These are phyloP conservation scores for Primulina huaijiensis DNA, from an alignment of 257 asterid genomes.

Conservation along the genomic window DNA sequence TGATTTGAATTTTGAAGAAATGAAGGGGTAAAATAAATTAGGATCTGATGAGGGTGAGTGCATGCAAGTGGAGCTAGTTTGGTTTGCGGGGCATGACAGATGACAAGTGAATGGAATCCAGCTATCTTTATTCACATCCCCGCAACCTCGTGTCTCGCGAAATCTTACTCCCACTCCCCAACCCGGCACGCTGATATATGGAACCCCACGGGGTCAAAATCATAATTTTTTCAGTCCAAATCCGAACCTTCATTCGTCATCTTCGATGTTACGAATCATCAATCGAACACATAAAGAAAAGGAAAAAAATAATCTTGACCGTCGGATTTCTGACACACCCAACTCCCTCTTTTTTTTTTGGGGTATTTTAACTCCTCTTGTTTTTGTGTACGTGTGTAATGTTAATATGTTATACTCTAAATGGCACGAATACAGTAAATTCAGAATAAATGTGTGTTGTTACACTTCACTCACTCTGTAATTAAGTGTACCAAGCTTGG, in stretches of 20 bases:
- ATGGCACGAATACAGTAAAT: slow-evolving; percentile 2
- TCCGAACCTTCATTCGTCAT: slow-evolving; percentile 5
- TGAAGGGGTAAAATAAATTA: not conserved
- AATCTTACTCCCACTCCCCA: not conserved
- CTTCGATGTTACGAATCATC: slow-evolving; percentile 10
- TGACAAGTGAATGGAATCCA: not conserved
- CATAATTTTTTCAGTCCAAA: slow-evolving; percentile 10
- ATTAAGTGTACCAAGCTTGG: slow-evolving; percentile 1
- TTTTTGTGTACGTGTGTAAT: no score
- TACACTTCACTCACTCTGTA: slow-evolving; percentile 7
- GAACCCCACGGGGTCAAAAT: slow-evolving; percentile 17
- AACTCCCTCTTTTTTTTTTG: not conserved
- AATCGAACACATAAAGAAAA: not conserved
- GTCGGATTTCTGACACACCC: slow-evolving; percentile 26
- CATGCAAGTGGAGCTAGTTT: not conserved
- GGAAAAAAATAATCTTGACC: slow-evolving; percentile 28
- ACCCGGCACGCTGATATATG: not conserved
- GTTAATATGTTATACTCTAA: not conserved
- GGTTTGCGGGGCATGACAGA: not conserved
- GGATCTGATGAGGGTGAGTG: not conserved
- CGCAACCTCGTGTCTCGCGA: not conserved
- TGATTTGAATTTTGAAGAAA: not conserved
- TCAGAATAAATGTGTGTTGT: slow-evolving; percentile 13
- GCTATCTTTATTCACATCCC: not conserved
- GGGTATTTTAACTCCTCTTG: no score